Evolutionary conservation across 345 rosid species (phyloP).

Genomic region (Camelina hispida): DNA sequence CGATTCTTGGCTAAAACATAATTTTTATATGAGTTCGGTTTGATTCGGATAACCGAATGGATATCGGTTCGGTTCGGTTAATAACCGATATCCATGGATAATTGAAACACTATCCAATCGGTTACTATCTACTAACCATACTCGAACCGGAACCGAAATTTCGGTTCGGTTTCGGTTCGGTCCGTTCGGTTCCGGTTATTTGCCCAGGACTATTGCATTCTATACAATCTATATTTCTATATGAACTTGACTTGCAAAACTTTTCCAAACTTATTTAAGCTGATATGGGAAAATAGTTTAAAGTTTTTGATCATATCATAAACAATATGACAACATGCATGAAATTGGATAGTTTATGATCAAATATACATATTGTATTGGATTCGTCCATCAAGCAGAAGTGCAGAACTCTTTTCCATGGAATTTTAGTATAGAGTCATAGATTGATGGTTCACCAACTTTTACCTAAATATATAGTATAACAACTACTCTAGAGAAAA

Average conservation of each 20-base stretch:
- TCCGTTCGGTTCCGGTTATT: no score
- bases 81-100: no score
- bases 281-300: conserved; percentile 2
- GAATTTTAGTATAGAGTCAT: conserved; percentile 28
- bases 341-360: background rate
- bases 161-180: no score
- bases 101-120: no score
- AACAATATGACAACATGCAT: conserved; percentile 29
- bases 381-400: conserved; percentile 19
- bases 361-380: background rate
- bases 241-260: conserved; percentile 31
- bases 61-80: no score
- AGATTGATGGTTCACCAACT: conserved; percentile 43
- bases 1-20: no score
- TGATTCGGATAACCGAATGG: no score
- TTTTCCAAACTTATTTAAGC: conserved; percentile 26
- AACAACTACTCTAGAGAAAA: conserved; percentile 26
- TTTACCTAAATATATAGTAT: conserved; percentile 12
- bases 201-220: no score
- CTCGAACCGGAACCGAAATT: no score
- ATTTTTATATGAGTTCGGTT: no score
- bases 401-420: conserved; percentile 1
- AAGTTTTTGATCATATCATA: conserved; percentile 28
- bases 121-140: no score
- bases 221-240: background rate